Evolutionary conservation across 2,329 filamentous ascomycete species (phyloP).

Genomic region (Claviceps pazoutovae): DNA sequence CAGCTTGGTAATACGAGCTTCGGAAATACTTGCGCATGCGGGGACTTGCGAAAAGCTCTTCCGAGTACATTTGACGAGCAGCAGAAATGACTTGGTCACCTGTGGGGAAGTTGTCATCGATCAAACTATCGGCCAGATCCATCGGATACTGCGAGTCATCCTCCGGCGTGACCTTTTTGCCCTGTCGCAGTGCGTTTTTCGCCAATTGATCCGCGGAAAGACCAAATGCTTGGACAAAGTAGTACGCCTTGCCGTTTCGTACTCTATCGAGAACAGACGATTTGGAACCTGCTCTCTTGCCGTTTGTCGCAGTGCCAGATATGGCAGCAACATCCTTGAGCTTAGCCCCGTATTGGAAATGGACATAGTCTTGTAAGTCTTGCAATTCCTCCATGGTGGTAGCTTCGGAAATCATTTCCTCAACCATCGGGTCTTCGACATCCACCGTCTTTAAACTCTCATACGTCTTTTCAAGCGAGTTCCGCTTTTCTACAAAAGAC

Average conservation of each 20-base stretch:
- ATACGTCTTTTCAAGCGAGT: constrained; percentile 66
- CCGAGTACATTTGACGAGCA: constrained; percentile 76
- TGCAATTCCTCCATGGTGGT: constrained; percentile 89
- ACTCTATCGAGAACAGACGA: constrained; percentile 73
- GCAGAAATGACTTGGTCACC: constrained; percentile 62
- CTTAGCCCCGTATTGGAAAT: constrained; percentile 80
- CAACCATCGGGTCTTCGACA: constrained; percentile 60
- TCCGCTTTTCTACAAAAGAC: constrained; percentile 82
- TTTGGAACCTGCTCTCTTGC: constrained; percentile 71
- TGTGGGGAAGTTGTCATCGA: constrained; percentile 60
- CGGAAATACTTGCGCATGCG: constrained; percentile 81
- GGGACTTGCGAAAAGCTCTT: constrained; percentile 79
- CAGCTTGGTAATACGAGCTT: constrained; percentile 67
- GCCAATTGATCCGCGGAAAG: constrained; percentile 82
- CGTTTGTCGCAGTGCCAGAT: constrained; percentile 48
- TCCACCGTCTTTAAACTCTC: constrained; percentile 53
- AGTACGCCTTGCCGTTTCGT: constrained; percentile 64
- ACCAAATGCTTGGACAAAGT: constrained; percentile 76
- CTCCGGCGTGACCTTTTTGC: constrained; percentile 69
- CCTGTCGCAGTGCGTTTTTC: constrained; percentile 67
- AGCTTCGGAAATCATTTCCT: constrained; percentile 67
- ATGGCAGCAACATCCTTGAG: constrained; percentile 64
- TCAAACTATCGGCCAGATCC: constrained; percentile 70
- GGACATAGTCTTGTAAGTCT: constrained; percentile 89
- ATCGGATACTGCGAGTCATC: constrained; percentile 69